Evolutionary conservation across 768 basidiomycete species (phyloP), one percentile per base, ranked within the genome.

Genomic region (Sarcomyxa edulis): DNA sequence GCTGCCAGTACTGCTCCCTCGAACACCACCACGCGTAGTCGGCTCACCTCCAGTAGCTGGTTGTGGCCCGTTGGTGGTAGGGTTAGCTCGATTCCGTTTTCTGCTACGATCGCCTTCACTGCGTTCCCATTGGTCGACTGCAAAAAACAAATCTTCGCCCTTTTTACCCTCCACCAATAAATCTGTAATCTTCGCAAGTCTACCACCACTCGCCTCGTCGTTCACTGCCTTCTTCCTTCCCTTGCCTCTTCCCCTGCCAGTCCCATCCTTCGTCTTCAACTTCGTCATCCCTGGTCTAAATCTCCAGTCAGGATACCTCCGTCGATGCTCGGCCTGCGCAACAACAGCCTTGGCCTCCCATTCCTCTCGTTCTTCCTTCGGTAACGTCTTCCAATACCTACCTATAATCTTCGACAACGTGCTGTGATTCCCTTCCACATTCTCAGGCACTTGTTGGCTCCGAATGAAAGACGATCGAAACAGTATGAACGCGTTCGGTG

Each of bases 401-500:
- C 85, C 86, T 43, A 88, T 84, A 50, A 88, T 87, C 66, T 88
- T 88, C 45, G 83, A 85, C 35, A 88, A 68, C 6, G 76, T 81
- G 52, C 81, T 81, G 47, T 86, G 84, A 48, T 85, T 88, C 1
- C 84, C 84, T 51, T 88, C 85, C 37, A 86, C 84, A 56, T 78
- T 76, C 25, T 76, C 81, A 2, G 85, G 79, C 35, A 87, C 78
- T 48, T 79, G 77, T 55, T 84, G 75, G 49, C 76, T 78, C 22
- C 73, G 70, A 56, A 88, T 84, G 61, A 88, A 87, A 21, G 76
- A 78, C 16, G 82, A 83, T 48, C 85, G 76, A 60, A 87, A 89
- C 58, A 88, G 80, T 49, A 88, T 89, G 63, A 88, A 89, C 43
- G 86, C 85, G 60, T 87, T 89, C 18, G 85, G 85, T 6, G 86